These are phyloP conservation scores for Arxiozyma telluris DNA, from an alignment of 1,139 yeast species.

Conservation along the genomic window DNA sequence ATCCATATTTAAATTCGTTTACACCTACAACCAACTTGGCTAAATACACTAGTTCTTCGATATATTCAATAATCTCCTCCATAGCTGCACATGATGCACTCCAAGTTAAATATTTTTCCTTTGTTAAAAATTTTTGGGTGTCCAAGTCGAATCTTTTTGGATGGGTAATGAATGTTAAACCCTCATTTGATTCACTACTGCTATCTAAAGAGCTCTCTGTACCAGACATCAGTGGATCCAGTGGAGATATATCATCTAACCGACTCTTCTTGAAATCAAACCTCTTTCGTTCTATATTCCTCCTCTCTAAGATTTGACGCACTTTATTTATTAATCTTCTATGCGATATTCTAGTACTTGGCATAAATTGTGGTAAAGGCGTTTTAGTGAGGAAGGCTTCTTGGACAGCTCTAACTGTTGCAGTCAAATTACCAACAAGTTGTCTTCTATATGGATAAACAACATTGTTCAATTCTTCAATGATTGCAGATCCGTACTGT, in stretches of 20 bases:
- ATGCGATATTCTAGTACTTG: constrained; percentile 42
- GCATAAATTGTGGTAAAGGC: constrained; percentile 43
- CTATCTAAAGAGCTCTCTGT: background rate
- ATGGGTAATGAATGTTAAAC: background rate
- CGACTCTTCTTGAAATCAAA: constrained; percentile 1
- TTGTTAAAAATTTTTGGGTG: constrained; percentile 23
- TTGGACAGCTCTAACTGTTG: constrained; percentile 35
- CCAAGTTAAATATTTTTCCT: constrained; percentile 41
- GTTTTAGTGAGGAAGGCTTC: constrained; percentile 37
- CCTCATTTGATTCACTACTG: constrained; percentile 1
- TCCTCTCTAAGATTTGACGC: constrained; percentile 28
- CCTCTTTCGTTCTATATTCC: constrained; percentile 9
- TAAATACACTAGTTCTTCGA: constrained; percentile 38
- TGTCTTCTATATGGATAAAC: constrained; percentile 40
- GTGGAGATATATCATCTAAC: constrained; percentile 6
- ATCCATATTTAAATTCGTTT: constrained; percentile 41
- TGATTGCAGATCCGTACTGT: constrained; percentile 39
- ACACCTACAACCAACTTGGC: constrained; percentile 40
- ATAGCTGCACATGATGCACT: constrained; percentile 42
- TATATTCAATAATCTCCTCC: constrained; percentile 42
- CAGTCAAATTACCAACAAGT: constrained; percentile 34
- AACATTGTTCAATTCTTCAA: constrained; percentile 37
- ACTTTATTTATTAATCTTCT: constrained; percentile 38
- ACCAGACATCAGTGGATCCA: constrained; percentile 4
- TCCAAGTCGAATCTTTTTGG: background rate